These are phyloP conservation scores for Pseudisothecium myosuroides DNA, from an alignment of 225 moss, liverwort and hornwort genomes.

Conservation along the genomic window DNA sequence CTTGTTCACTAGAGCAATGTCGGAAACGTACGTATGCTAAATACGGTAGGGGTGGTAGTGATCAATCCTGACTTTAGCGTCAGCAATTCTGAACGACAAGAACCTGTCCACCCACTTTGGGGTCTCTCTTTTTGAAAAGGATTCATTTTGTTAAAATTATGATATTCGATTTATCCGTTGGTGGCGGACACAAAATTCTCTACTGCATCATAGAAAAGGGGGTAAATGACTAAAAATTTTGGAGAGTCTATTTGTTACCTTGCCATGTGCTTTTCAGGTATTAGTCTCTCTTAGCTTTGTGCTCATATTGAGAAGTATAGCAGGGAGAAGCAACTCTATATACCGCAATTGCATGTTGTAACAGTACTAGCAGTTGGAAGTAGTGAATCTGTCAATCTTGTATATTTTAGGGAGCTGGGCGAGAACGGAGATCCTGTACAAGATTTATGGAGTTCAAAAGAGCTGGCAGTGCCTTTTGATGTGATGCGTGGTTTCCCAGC, in stretches of 20 bases:
- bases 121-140: neutral
- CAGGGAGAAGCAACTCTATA: neutral
- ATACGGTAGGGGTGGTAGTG: neutral
- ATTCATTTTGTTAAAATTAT: neutral
- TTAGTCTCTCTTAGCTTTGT: neutral
- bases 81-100: neutral
- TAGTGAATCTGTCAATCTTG: neutral
- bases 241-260: neutral
- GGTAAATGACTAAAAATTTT: neutral
- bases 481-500: constrained; percentile 57
- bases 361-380: neutral
- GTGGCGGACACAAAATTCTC: neutral
- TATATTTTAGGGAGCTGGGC: constrained; percentile 17
- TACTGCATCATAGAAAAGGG: neutral
- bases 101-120: neutral
- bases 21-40: neutral
- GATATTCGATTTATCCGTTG: neutral
- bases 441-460: constrained; percentile 38
- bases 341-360: neutral
- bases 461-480: constrained; percentile 42
- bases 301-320: neutral
- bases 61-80: neutral
- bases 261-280: neutral
- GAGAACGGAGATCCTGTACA: constrained; percentile 16
- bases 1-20: neutral